Base-by-base conservation (phyloP, 306 rosid species). In the Sechiopsis laciniata region DNA sequence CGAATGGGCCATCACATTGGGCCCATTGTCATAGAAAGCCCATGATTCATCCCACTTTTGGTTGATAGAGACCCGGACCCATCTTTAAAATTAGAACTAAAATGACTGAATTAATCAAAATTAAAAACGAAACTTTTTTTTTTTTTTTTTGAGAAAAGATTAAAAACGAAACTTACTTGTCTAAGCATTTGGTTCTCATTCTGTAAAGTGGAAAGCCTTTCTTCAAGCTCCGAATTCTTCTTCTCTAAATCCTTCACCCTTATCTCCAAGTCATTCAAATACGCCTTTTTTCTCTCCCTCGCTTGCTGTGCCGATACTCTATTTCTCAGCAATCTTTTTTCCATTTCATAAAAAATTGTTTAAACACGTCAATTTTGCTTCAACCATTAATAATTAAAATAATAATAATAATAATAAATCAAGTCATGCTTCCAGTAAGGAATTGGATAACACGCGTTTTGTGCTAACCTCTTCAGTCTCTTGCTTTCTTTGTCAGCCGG, bases 401-500 rank as follows among this genome's bases (percentile, higher is more conserved):
- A 9, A 10, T 1, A 46, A n/a, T n/a, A n/a, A n/a, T n/a, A n/a
- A n/a, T n/a, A n/a, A n/a, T n/a, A 10, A 46, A 10, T 46, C 10
- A 32, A 32, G 37, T 32, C 37, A 32, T 3, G 37, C 37, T 32
- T 32, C 0, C 37, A 32, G 6, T 32, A 32, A 32, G 29, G 29
- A 1, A 26, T 26, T 26, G 29, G 29, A 67, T 32, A 7, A 52
- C 3, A 53, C 46, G 1, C 14, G 24, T 22, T 12, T 51, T 17
- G 48, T 7, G 17, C 42, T 12, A 77, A 95, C 99, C 99, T 95
- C 78, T 91, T 95, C 15, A 95, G 83, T 71, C 96, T 85, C 80
- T 89, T 95, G 86, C 89, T 91, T 77, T 95, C 99, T 79, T 91
- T 95, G 80, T 95, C 99, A n/a, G 96, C 96, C 10, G 95, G 83